These are phyloP conservation scores for Vinca minor DNA, from an alignment of 257 asterid genomes.

Conservation along the genomic window DNA sequence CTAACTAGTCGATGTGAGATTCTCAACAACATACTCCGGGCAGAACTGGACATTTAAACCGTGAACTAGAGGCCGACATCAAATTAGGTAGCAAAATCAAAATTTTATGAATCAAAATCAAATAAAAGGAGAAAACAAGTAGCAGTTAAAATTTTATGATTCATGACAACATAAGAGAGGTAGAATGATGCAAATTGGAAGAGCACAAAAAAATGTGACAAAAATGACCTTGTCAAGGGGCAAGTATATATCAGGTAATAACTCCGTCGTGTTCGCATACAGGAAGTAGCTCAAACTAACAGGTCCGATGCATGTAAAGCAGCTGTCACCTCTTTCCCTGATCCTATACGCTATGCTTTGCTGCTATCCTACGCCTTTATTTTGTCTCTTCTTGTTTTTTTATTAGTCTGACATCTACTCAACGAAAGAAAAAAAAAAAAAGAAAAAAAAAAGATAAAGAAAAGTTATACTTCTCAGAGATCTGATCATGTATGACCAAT, in stretches of 20 bases:
- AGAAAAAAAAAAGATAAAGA: background rate
- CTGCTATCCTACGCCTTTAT: too few relatives aligned
- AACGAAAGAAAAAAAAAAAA: background rate
- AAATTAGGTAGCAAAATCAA: too few relatives aligned
- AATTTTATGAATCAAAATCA: background rate
- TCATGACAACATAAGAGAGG: too few relatives aligned
- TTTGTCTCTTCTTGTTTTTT: conserved; percentile 1
- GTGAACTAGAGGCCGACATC: too few relatives aligned
- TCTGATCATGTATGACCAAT: too few relatives aligned
- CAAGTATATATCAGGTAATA: background rate
- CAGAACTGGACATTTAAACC: too few relatives aligned
- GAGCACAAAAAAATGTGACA: background rate
- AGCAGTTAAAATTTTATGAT: too few relatives aligned
- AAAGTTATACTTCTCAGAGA: too few relatives aligned
- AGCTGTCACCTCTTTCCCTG: conserved; percentile 14
- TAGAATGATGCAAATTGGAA: background rate
- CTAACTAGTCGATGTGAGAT: too few relatives aligned
- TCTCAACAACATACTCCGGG: too few relatives aligned
- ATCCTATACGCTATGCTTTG: too few relatives aligned
- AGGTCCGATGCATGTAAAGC: conserved; percentile 26
- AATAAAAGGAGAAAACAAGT: background rate
- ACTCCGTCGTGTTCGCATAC: background rate
- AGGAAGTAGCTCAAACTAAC: conserved; percentile 14
- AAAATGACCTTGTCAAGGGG: background rate
- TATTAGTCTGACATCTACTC: conserved; percentile 2